Evolutionary conservation across 2,329 filamentous ascomycete species (phyloP), one percentile per base, ranked within the genome.

Genomic region (Ceratocystis diversiconidia): DNA sequence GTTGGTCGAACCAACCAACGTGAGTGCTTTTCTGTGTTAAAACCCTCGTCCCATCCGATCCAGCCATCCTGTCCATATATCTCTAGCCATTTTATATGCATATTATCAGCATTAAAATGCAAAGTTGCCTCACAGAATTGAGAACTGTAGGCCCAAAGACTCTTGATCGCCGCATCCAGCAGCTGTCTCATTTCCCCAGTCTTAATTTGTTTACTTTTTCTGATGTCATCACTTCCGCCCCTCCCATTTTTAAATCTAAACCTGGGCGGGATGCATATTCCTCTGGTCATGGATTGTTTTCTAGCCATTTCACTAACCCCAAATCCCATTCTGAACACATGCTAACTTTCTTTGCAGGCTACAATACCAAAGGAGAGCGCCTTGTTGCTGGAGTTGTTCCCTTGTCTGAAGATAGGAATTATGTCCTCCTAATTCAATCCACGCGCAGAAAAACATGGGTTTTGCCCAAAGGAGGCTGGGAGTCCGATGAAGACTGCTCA

Each of bases 391-490:
- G 94, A 71, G 86, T 97, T 67, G 94, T 99, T 61, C 90, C 94
- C 69, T 80, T 97, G 70, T 94, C 90, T 65, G 76, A 82, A 72
- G 92, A 96, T 78, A 92, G 90, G 75, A 86, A 85, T 71, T 87
- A 89, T 75, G 92, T 99, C 68, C 82, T 99, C 71, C 81, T 99
- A 71, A 96, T 97, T 72, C 91, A 96, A 78, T 96, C 91, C 65
- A 92, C 89, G 63, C 85, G 90, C 69, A 87, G 91, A 72, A 90
- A 90, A 75, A 90, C 89, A 72, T 99, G 94, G 94, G 94, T 99
- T 55, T 81, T 99, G 67, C 94, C 94, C 68, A 99, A 99, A 75
- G 94, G 94, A 73, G 94, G 94, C 68, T 99, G 94, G 92, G 94
- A 99, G 76, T 87, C 85, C 43, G 94, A 99, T 76, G 94, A 99